These are phyloP conservation scores for Debaryomyces prosopidis DNA, from an alignment of 805 yeast species.

Conservation along the genomic window DNA sequence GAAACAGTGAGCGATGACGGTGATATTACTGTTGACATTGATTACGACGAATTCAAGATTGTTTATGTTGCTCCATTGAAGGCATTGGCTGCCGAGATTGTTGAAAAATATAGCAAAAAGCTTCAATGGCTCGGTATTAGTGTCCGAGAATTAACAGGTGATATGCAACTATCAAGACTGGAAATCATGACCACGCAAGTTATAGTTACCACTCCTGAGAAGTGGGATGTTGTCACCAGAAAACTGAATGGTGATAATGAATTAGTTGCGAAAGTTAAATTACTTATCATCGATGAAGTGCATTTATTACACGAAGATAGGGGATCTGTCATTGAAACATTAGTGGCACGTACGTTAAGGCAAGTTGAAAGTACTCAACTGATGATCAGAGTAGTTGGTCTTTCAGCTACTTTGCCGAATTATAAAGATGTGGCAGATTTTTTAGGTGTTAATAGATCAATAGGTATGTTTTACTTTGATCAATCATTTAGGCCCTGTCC, in stretches of 20 bases:
- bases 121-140: constrained; percentile 81
- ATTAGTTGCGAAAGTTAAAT: constrained; percentile 76
- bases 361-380: constrained; percentile 94
- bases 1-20: constrained; percentile 47
- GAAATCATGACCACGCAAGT: constrained; percentile 83
- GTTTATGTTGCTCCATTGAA: constrained; percentile 92
- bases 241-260: constrained; percentile 89
- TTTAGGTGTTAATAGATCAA: constrained; percentile 82
- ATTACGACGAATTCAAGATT: constrained; percentile 83
- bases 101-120: constrained; percentile 78
- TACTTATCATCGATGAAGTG: constrained; percentile 92
- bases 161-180: constrained; percentile 83
- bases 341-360: constrained; percentile 90
- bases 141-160: constrained; percentile 91
- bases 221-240: constrained; percentile 97
- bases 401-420: constrained; percentile 92
- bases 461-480: constrained; percentile 94
- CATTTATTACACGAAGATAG: constrained; percentile 96
- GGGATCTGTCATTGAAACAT: constrained; percentile 95
- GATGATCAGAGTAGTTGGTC: constrained; percentile 90
- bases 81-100: constrained; percentile 95
- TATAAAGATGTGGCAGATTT: constrained; percentile 93
- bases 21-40: constrained; percentile 59
- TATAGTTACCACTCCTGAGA: constrained; percentile 93
- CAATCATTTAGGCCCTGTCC: constrained; percentile 94